Evolutionary conservation across 495 filamentous ascomycete species (phyloP).

Genomic region (Podospora appendiculata): DNA sequence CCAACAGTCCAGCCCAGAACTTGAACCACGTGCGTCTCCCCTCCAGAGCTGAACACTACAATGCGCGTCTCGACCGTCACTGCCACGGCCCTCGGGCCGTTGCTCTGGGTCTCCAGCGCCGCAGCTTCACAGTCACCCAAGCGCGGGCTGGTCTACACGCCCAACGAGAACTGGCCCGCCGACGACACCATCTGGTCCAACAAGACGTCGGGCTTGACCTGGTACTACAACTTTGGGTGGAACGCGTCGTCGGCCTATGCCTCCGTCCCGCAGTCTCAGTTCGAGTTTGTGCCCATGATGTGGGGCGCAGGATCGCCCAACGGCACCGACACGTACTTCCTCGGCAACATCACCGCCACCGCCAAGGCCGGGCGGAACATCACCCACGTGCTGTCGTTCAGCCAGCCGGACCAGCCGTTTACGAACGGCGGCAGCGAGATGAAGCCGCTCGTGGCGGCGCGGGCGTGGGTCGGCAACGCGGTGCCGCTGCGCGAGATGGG

Average conservation of each 20-base stretch:
- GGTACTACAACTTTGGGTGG: constrained; percentile 73
- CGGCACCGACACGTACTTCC: constrained; percentile 45
- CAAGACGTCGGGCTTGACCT: constrained; percentile 51
- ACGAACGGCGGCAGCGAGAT: constrained; percentile 53
- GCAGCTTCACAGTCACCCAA: constrained; percentile 41
- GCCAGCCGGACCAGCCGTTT: constrained; percentile 57
- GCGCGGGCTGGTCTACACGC: constrained; percentile 62
- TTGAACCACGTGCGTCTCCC: no score
- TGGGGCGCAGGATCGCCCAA: constrained; percentile 46
- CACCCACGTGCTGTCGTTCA: constrained; percentile 60
- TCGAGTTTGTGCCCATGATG: constrained; percentile 75
- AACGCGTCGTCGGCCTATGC: constrained; percentile 43
- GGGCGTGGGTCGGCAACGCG: constrained; percentile 57
- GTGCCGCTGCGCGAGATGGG: constrained; percentile 52
- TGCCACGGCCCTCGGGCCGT: constrained; percentile 9
- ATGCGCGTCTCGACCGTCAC: constrained; percentile 2
- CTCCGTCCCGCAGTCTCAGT: constrained; percentile 31
- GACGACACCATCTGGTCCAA: constrained; percentile 57
- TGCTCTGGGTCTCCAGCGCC: constrained; percentile 2
- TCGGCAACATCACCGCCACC: constrained; percentile 40
- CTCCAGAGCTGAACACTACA: no score
- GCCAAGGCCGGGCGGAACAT: constrained; percentile 49
- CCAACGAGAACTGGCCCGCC: constrained; percentile 34
- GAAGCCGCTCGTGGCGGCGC: constrained; percentile 47
- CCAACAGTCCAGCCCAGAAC: no score